Base-by-base conservation (phyloP, 176 grass and related monocot genomes). In the Triticum turgidum region DNA sequence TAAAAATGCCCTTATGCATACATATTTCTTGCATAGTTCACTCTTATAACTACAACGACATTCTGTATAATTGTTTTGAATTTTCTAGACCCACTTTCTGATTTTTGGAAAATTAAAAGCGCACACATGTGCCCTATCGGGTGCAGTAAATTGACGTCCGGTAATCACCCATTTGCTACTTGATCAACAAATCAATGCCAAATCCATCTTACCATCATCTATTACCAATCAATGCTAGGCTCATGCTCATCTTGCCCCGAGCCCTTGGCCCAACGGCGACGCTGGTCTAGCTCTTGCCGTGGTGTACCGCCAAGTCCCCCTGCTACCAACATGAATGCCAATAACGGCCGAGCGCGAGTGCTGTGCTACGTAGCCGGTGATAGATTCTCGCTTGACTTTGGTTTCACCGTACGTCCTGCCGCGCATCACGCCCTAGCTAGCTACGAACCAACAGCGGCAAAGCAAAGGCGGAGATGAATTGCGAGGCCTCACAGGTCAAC, bases 401-500 rank as follows among this genome's bases (percentile, higher is more conserved):
- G 56, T 81, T 58, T 82, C 18, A 27, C 65, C 15, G 44, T 44
- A 47, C 44, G 80, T 70, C 13, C 80, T 41, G 41, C 33, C 3
- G n/a, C 68, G 58, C 47, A 37, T 71, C 80, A 22, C 37, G 33
- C 13, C 33, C 65, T 69, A 70, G 25, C 80, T 11, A 61, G 25
- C 80, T 20, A 61, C 30, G 49, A 61, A 39, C 35, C 32, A 17
- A 38, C 80, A 15, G 41, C 79, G 27, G 22, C 77, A 62, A n/a
- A 17, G 11, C 29, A 25, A 54, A 56, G 65, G 65, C 5, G 76
- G n/a, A 4, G 45, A 35, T 67, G 80, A 70, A 37, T 73, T 58
- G 81, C 81, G 33, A 38, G 34, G 34, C 68, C 51, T 83, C 68
- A 21, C 68, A 44, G 68, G 81, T 83, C 81, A 73, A 83, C 34